These are phyloP conservation scores for Euphorbia corollata DNA, from an alignment of 441 rosid species.

Conservation along the genomic window DNA sequence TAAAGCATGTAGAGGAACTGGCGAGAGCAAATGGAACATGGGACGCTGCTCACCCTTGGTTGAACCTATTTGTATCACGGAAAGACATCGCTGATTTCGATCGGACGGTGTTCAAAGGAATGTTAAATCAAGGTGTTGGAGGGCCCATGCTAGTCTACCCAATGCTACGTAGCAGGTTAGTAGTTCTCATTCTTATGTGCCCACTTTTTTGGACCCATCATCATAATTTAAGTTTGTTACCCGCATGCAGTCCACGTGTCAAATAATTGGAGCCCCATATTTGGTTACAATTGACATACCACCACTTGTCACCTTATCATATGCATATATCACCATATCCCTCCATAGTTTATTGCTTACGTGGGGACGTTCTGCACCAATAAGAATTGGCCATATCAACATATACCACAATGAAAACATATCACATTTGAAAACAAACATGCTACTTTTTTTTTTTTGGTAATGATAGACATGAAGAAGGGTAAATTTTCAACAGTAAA, in stretches of 20 bases:
- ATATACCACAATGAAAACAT: too few species aligned
- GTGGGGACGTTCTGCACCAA: too few species aligned
- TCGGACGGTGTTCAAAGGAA: slow-evolving; percentile 52
- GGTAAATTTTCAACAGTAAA: too few species aligned
- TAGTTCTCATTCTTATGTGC: not conserved
- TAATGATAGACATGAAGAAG: too few species aligned
- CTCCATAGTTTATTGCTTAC: too few species aligned
- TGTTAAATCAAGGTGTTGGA: slow-evolving; percentile 60
- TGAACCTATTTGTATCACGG: slow-evolving; percentile 67
- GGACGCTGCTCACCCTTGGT: slow-evolving; percentile 93
- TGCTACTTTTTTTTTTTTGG: too few species aligned
- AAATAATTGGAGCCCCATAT: slow-evolving; percentile 9
- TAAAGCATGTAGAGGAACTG: slow-evolving; percentile 47
- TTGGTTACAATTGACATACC: not conserved
- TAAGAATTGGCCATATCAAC: too few species aligned
- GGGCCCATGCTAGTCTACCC: slow-evolving; percentile 94
- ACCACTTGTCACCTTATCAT: not conserved
- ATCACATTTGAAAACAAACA: too few species aligned
- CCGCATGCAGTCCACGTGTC: slow-evolving; percentile 32
- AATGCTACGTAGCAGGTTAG: slow-evolving; percentile 70
- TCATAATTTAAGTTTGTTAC: slow-evolving; percentile 11
- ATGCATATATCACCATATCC: too few species aligned
- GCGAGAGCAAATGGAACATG: slow-evolving; percentile 60
- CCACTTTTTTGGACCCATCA: not conserved
- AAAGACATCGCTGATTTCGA: slow-evolving; percentile 52